phyloP scores from a whole-genome alignment of 495 filamentous ascomycete genomes.

The Podospora conica region DNA sequence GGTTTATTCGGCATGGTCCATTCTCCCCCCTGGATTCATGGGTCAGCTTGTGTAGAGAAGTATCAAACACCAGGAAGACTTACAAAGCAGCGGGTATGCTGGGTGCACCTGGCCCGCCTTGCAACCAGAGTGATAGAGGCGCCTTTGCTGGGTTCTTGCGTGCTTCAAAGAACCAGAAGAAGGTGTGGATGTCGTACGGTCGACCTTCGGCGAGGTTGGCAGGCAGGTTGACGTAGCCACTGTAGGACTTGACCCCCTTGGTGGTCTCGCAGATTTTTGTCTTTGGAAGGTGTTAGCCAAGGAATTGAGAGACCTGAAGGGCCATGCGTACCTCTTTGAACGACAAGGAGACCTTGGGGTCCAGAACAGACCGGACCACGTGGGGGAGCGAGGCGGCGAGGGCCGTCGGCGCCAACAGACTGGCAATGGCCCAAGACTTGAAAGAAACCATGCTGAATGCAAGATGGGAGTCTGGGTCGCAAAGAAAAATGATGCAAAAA shows the following conservation, averaged over 20 bases:
- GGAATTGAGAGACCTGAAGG: background rate
- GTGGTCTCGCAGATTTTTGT: conserved; percentile 5
- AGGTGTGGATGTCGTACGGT: conserved; percentile 4
- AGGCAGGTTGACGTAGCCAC: conserved; percentile 4
- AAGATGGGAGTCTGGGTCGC: background rate
- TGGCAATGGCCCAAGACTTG: background rate
- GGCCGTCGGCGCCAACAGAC: background rate
- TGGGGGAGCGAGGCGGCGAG: background rate
- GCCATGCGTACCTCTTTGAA: background rate
- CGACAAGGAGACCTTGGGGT: background rate
- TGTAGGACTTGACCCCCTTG: conserved; percentile 5
- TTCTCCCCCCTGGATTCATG: too few relatives aligned
- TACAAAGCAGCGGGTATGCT: conserved; percentile 59
- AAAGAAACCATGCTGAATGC: background rate
- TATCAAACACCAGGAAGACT: too few relatives aligned
- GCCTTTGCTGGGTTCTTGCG: conserved; percentile 3
- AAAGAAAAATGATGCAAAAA: background rate
- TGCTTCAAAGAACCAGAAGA: conserved; percentile 14
- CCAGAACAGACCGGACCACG: background rate
- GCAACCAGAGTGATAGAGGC: conserved; percentile 27
- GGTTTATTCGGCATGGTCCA: conserved; percentile 51
- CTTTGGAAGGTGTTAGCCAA: background rate
- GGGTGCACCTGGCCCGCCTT: conserved; percentile 52
- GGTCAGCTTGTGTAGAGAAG: too few relatives aligned
- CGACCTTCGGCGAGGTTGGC: background rate